Percentiles rank a stretch among this genome's conserved stretches.
These are phyloP conservation scores for Peribolospora baueri DNA, from an alignment of 768 basidiomycete species.

Conservation along the genomic window DNA sequence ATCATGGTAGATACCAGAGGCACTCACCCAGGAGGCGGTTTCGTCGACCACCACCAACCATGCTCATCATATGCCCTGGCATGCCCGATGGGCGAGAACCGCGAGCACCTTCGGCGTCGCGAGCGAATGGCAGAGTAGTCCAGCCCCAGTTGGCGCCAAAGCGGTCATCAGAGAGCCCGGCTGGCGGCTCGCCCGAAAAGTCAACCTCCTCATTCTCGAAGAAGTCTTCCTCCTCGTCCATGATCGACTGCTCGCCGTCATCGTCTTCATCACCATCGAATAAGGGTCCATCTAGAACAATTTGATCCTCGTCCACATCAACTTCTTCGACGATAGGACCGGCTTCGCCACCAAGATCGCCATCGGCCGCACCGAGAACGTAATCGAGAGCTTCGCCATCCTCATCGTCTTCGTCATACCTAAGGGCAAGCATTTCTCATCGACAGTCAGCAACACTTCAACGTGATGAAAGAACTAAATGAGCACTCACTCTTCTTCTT, in stretches of 20 bases:
- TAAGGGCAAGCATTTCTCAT: background rate
- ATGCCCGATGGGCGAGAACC: no score
- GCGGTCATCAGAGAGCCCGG: background rate
- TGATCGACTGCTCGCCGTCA: constrained; percentile 17
- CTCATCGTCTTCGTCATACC: constrained; percentile 6
- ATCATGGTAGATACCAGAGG: background rate
- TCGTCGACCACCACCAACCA: constrained; percentile 1
- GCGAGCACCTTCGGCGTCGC: no score
- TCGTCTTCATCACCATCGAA: constrained; percentile 17
- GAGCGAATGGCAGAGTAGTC: no score
- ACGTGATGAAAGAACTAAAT: background rate
- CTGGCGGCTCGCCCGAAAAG: constrained; percentile 7
- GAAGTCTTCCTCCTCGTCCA: constrained; percentile 3
- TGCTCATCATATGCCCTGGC: background rate
- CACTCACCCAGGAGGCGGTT: constrained; percentile 5
- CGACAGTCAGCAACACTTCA: background rate
- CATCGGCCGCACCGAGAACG: background rate
- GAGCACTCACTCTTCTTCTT: constrained; percentile 3
- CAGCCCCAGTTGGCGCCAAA: background rate
- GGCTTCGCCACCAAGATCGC: background rate
- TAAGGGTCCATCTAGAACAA: background rate
- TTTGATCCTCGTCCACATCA: constrained; percentile 9
- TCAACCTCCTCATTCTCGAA: background rate
- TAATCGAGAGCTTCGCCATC: background rate
- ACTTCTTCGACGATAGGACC: constrained; percentile 16